Evolutionary conservation across 345 rosid genomes (phyloP).

Genomic region (Odontarrhena argentea): DNA sequence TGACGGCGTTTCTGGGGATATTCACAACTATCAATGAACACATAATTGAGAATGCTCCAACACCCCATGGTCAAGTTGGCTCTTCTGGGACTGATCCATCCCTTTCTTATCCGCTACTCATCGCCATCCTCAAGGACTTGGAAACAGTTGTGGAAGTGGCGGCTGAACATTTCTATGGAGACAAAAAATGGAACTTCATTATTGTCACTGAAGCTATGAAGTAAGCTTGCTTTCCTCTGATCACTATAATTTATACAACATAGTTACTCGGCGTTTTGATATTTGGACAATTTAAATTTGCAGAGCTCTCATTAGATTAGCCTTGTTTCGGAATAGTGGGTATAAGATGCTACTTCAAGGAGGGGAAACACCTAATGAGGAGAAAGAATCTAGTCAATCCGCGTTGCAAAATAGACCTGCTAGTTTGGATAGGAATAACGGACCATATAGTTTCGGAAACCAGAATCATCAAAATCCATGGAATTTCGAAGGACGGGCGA

Average conservation of each 20-base stretch:
- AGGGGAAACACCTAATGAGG: slow-evolving; percentile 73
- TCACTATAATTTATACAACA: slow-evolving; percentile 11
- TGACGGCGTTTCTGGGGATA: slow-evolving; percentile 79
- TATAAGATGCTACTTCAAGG: slow-evolving; percentile 96
- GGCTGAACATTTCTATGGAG: slow-evolving; percentile 81
- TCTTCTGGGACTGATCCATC: slow-evolving; percentile 44
- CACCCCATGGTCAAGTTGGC: slow-evolving; percentile 40
- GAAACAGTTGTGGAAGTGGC: slow-evolving; percentile 89
- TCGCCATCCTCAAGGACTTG: slow-evolving; percentile 79
- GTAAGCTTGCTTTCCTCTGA: slow-evolving; percentile 47
- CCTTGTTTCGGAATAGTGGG: slow-evolving; percentile 68
- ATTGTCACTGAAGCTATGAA: slow-evolving; percentile 78
- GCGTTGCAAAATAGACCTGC: slow-evolving; percentile 43
- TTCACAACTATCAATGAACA: slow-evolving; percentile 83
- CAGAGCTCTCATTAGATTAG: slow-evolving; percentile 76
- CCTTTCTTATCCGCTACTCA: slow-evolving; percentile 72
- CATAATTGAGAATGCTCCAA: slow-evolving; percentile 70
- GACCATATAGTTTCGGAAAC: slow-evolving; percentile 40
- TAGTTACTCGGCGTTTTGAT: neutral
- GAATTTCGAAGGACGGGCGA: slow-evolving; percentile 81
- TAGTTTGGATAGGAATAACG: slow-evolving; percentile 36
- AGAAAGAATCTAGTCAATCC: slow-evolving; percentile 44
- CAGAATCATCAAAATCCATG: slow-evolving; percentile 46
- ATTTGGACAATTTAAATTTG: slow-evolving; percentile 22
- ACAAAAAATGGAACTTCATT: slow-evolving; percentile 85